phyloP scores from a whole-genome alignment of 768 basidiomycete genomes.

The Lepiota venenata region DNA sequence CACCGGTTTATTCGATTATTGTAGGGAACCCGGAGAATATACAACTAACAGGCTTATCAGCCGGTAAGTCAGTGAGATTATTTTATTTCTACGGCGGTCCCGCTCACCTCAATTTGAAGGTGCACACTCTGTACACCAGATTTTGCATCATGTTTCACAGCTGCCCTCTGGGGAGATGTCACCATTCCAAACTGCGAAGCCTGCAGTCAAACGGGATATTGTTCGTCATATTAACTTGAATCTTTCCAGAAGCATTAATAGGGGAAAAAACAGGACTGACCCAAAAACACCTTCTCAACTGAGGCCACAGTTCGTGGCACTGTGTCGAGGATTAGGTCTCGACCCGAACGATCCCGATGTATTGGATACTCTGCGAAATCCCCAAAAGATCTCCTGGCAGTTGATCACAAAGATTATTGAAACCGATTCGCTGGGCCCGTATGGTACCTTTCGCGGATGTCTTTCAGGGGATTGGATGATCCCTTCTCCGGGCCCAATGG shows the following conservation, averaged over 20 bases:
- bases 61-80: constrained; percentile 38
- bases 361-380: constrained; percentile 49
- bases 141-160: constrained; percentile 65
- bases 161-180: constrained; percentile 52
- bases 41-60: constrained; percentile 68
- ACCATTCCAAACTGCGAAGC: constrained; percentile 63
- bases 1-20: not conserved
- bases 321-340: constrained; percentile 53
- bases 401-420: constrained; percentile 58
- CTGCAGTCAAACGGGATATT: constrained; percentile 76
- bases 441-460: constrained; percentile 69
- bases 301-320: constrained; percentile 58
- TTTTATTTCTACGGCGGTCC: not conserved
- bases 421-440: constrained; percentile 47
- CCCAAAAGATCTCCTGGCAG: constrained; percentile 41
- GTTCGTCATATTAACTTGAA: constrained; percentile 31
- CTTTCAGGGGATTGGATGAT: constrained; percentile 59
- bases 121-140: constrained; percentile 72
- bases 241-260: not conserved
- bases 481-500: constrained; percentile 52
- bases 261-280: constrained; percentile 31
- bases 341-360: constrained; percentile 49
- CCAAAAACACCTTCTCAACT: constrained; percentile 61
- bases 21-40: constrained; percentile 60
- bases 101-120: constrained; percentile 31